phyloP scores from a whole-genome alignment of 352 stramenopile species.

The Blastocystis sp. region DNA sequence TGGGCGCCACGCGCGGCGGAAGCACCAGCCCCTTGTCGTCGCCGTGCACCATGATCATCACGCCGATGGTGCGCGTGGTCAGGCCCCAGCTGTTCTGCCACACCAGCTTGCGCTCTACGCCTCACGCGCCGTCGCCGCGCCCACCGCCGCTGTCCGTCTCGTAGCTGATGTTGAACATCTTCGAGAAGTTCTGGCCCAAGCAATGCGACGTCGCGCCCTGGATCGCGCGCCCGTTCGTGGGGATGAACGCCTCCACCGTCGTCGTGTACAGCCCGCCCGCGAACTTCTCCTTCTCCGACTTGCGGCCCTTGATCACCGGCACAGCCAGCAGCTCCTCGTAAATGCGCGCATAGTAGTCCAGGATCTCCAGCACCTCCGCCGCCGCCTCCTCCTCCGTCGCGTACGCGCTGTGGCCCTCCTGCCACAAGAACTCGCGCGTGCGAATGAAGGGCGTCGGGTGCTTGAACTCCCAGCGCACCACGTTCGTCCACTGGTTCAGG shows the following conservation, averaged over 20 bases:
- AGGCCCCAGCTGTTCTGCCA: conserved; percentile 98
- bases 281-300: conserved; percentile 98
- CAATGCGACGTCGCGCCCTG: conserved; percentile 97
- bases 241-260: conserved; percentile 98
- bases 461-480: conserved; percentile 99
- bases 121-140: conserved; percentile 77
- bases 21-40: conserved; percentile 98
- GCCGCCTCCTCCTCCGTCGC: conserved; percentile 92
- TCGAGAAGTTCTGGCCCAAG: conserved; percentile 98
- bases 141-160: conserved; percentile 82
- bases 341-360: conserved; percentile 92
- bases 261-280: conserved; percentile 94
- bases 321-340: conserved; percentile 98
- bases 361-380: conserved; percentile 86
- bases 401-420: conserved; percentile 97
- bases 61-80: conserved; percentile 94
- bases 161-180: conserved; percentile 99
- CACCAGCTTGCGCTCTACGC: conserved; percentile 75
- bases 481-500: conserved; percentile 99
- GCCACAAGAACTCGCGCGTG: conserved; percentile 97
- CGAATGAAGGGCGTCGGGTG: conserved; percentile 96
- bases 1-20: conserved; percentile 90
- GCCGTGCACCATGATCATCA: conserved; percentile 99
- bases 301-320: conserved; percentile 96
- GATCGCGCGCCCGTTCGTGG: conserved; percentile 88